Evolutionary conservation across 2,329 filamentous ascomycete species (phyloP).

Genomic region (Aspergillaceae sp.): DNA sequence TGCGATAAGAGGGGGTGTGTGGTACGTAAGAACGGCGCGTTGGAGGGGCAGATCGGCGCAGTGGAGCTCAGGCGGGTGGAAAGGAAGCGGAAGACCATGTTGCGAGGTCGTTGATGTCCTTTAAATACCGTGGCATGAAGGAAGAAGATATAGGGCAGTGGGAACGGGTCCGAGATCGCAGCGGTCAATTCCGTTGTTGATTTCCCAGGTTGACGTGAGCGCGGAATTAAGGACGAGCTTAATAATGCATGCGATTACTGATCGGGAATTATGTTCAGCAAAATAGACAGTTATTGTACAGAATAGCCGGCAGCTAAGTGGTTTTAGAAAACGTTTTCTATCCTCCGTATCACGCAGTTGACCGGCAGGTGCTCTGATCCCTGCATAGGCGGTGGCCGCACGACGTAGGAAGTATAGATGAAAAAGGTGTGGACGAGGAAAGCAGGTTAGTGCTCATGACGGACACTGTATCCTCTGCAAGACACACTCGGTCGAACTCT

Average conservation of each 20-base stretch:
- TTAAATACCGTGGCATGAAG: too few species aligned
- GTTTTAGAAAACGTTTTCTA: too few species aligned
- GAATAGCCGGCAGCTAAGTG: too few species aligned
- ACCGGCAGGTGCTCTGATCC: too few species aligned
- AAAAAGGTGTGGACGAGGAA: too few species aligned
- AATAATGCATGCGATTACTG: neutral
- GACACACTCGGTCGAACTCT: slow-evolving; percentile 24
- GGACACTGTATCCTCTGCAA: slow-evolving; percentile 11
- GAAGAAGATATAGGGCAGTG: neutral
- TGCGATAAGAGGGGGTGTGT: neutral
- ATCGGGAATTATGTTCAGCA: too few species aligned
- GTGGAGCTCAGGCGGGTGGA: neutral
- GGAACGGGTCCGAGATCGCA: too few species aligned
- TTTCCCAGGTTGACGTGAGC: neutral
- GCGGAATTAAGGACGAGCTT: neutral
- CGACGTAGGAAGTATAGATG: too few species aligned
- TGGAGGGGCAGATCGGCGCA: neutral
- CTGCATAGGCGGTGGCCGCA: too few species aligned
- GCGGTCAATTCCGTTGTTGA: neutral
- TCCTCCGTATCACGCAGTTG: too few species aligned
- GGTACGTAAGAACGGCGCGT: neutral
- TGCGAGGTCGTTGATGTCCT: neutral
- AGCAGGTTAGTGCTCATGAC: too few species aligned
- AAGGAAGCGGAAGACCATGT: neutral
- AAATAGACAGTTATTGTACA: too few species aligned